These are phyloP conservation scores for Bipolaris sorokiniana DNA, from an alignment of 2,329 filamentous ascomycete genomes.

Conservation along the genomic window DNA sequence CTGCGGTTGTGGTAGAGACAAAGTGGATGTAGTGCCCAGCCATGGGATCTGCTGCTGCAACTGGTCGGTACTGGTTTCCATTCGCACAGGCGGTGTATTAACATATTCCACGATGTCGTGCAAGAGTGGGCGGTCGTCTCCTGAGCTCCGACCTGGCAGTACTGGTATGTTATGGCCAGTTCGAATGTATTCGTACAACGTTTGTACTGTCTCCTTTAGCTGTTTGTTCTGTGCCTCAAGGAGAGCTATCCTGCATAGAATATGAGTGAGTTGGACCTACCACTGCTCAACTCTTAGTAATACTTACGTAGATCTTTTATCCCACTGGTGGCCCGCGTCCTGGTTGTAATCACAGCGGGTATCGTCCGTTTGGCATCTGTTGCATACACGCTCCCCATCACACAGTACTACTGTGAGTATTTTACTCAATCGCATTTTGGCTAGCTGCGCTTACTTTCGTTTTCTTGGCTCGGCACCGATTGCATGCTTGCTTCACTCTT, in stretches of 20 bases:
- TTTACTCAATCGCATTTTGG: not conserved
- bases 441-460: constrained; percentile 9
- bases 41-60: not conserved
- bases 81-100: not conserved
- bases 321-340: not conserved
- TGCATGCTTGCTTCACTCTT: constrained; percentile 15
- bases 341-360: not conserved
- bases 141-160: not conserved
- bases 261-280: not conserved
- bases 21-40: not conserved
- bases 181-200: not conserved
- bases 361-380: not conserved
- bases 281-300: not conserved
- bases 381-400: not conserved
- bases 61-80: not conserved
- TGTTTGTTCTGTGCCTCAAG: constrained; percentile 5
- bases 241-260: not conserved
- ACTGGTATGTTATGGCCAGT: not conserved
- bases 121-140: not conserved
- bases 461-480: constrained; percentile 17
- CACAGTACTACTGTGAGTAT: constrained; percentile 3
- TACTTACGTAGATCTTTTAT: not conserved
- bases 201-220: not conserved
- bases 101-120: constrained; percentile 3
- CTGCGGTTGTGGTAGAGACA: not conserved